phyloP scores from a whole-genome alignment of 768 basidiomycete species.

The Obba rivulosa region DNA sequence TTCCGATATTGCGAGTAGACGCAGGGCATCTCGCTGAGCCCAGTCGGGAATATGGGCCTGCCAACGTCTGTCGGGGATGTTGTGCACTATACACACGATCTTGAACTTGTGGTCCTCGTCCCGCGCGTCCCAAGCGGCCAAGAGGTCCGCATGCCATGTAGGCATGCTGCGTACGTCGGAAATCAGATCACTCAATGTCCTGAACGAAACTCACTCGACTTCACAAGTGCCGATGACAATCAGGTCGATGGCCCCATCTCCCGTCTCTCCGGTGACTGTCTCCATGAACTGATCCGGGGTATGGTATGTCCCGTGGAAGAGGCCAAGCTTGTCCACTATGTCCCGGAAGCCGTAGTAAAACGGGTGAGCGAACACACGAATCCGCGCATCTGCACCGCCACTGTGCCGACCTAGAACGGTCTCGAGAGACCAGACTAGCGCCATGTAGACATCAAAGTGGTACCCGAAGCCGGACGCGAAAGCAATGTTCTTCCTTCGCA shows the following conservation, averaged over 20 bases:
- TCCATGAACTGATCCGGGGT: slow-evolving; percentile 23
- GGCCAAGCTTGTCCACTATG: slow-evolving; percentile 25
- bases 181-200: neutral
- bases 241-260: slow-evolving; percentile 27
- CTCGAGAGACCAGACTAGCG: slow-evolving; percentile 23
- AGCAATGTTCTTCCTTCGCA: slow-evolving; percentile 23
- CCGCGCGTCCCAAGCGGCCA: slow-evolving; percentile 33
- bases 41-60: slow-evolving; percentile 30
- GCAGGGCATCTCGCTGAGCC: slow-evolving; percentile 32
- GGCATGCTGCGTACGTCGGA: slow-evolving; percentile 11
- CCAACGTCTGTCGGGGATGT: slow-evolving; percentile 26
- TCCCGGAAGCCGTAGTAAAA: slow-evolving; percentile 29
- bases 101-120: slow-evolving; percentile 32
- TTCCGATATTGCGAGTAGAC: slow-evolving; percentile 33
- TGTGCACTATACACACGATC: slow-evolving; percentile 38
- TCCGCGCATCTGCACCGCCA: slow-evolving; percentile 7
- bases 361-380: slow-evolving; percentile 30
- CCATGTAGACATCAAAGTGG: slow-evolving; percentile 36
- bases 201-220: slow-evolving; percentile 28
- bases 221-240: slow-evolving; percentile 43
- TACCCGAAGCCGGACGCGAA: slow-evolving; percentile 30
- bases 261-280: slow-evolving; percentile 17
- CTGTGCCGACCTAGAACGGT: no score
- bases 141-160: slow-evolving; percentile 22
- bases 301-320: slow-evolving; percentile 27